A percentile compares a stretch with the other conserved stretches of the same genome.
phyloP scores from a whole-genome alignment of 2,329 filamentous ascomycete genomes.

The Aspergillus terreus region DNA sequence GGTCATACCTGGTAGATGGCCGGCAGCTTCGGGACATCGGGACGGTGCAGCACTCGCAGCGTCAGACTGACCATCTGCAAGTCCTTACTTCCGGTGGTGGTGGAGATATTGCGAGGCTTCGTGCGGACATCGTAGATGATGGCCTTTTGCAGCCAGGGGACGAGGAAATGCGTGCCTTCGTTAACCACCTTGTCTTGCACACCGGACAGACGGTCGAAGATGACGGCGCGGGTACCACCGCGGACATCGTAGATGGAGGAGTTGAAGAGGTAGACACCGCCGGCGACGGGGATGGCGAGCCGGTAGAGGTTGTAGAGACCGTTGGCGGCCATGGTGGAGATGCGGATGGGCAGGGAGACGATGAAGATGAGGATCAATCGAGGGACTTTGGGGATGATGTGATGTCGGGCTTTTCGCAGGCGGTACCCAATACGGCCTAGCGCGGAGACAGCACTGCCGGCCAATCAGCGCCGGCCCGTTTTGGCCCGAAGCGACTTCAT shows the following conservation, averaged over 20 bases:
- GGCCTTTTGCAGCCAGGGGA: conserved; percentile 92
- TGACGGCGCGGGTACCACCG: conserved; percentile 90
- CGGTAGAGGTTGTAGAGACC: conserved; percentile 34
- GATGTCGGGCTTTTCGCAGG: conserved; percentile 36
- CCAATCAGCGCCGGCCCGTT: conserved; percentile 28
- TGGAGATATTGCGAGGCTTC: conserved; percentile 94
- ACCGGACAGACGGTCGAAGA: conserved; percentile 90
- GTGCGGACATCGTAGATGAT: conserved; percentile 97
- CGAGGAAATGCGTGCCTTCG: conserved; percentile 93
- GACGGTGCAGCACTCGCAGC: conserved; percentile 87
- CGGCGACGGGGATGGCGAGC: conserved; percentile 66
- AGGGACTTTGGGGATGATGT: conserved; percentile 19
- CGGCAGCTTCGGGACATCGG: conserved; percentile 85
- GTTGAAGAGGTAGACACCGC: conserved; percentile 65
- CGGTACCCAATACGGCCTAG: conserved; percentile 34
- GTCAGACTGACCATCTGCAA: conserved; percentile 99
- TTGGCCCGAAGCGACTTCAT: conserved; percentile 17
- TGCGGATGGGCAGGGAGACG: conserved; percentile 11
- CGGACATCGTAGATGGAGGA: conserved; percentile 94
- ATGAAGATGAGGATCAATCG: conserved; percentile 7
- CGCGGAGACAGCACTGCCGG: conserved; percentile 17
- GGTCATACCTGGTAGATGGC: conserved; percentile 91
- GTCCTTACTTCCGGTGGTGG: conserved; percentile 97
- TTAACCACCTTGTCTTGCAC: conserved; percentile 91
- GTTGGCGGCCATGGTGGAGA: conserved; percentile 46